Conservation (phyloP, 148 eudicot genomes). For the Polygonum maritimum region DNA sequence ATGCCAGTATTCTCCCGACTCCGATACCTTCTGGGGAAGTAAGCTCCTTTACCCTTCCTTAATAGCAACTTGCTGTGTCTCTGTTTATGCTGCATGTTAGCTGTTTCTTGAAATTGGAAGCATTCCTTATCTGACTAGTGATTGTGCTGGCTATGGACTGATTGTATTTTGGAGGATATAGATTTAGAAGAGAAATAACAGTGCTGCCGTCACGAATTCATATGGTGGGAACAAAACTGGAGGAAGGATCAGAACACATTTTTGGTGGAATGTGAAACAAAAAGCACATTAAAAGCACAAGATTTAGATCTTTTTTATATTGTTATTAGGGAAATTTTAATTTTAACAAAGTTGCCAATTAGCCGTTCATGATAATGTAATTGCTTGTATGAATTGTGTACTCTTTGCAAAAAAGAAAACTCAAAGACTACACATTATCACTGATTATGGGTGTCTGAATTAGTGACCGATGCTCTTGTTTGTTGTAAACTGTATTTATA, state of each 20-base stretch:
- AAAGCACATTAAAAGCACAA: background rate
- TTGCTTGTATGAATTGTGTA: background rate
- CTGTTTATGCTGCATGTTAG: background rate
- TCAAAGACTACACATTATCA: background rate
- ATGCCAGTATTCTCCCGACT: constrained; percentile 64
- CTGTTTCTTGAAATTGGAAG: background rate
- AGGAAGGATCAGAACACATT: background rate
- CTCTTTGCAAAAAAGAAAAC: background rate
- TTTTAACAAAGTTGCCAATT: background rate
- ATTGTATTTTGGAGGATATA: background rate
- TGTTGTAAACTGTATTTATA: background rate
- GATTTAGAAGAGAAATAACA: background rate
- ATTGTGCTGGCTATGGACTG: background rate
- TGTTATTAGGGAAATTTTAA: background rate
- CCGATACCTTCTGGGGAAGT: constrained; percentile 93
- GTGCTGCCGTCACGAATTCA: background rate
- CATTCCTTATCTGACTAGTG: background rate
- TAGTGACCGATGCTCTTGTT: background rate
- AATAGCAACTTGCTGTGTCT: too few relatives aligned
- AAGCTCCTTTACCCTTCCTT: too few relatives aligned
- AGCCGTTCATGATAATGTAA: background rate
- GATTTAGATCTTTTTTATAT: background rate
- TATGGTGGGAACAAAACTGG: background rate
- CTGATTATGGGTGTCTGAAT: background rate
- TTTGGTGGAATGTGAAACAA: background rate